These are phyloP conservation scores for Pharnaceum exiguum DNA, from an alignment of 148 eudicot species.

Conservation along the genomic window DNA sequence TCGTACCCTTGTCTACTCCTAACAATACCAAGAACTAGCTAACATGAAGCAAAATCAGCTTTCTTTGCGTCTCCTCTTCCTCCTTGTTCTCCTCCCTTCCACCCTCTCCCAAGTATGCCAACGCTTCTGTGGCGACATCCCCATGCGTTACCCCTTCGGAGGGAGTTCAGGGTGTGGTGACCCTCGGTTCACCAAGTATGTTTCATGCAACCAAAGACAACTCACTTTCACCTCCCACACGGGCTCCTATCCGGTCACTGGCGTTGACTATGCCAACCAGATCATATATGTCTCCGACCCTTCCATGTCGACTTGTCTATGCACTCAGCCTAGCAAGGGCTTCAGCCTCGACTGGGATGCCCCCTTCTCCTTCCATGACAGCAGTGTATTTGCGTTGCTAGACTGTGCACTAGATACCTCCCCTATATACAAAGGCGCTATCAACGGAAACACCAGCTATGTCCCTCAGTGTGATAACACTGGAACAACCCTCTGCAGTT, in stretches of 20 bases:
- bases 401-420: constrained; percentile 54
- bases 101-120: constrained; percentile 62
- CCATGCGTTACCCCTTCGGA: constrained; percentile 78
- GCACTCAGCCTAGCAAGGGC: constrained; percentile 65
- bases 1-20: no score
- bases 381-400: constrained; percentile 61
- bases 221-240: constrained; percentile 65
- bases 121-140: constrained; percentile 55
- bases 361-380: constrained; percentile 65
- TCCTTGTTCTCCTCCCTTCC: constrained; percentile 24
- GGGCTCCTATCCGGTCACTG: constrained; percentile 63
- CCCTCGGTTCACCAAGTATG: constrained; percentile 54
- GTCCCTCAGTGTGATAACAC: constrained; percentile 57
- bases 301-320: constrained; percentile 78
- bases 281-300: constrained; percentile 64
- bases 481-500: constrained; percentile 52
- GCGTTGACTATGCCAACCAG: constrained; percentile 57
- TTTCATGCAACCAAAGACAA: constrained; percentile 50
- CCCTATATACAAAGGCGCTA: constrained; percentile 42
- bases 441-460: constrained; percentile 23
- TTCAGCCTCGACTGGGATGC: constrained; percentile 85
- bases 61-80: constrained; percentile 17
- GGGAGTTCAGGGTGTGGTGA: constrained; percentile 76
- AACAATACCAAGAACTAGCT: not conserved
- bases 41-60: constrained; percentile 26